These are phyloP conservation scores for Fonsecaea pedrosoi DNA, from an alignment of 2,329 filamentous ascomycete species.

Conservation along the genomic window DNA sequence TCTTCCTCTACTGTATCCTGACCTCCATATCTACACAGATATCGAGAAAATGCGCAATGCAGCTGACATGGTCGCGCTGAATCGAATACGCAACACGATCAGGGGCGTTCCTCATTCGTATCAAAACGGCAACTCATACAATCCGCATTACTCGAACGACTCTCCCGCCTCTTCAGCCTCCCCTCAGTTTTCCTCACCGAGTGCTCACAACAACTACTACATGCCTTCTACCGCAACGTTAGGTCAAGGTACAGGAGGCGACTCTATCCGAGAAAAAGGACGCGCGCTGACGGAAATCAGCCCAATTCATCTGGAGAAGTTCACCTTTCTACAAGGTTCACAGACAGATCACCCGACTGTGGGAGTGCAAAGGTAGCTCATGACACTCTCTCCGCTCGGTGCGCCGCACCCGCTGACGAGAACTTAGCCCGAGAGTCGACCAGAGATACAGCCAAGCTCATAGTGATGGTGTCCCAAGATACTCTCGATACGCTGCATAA, in stretches of 20 bases:
- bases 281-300: slow-evolving; percentile 42
- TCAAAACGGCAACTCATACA: slow-evolving; percentile 30
- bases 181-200: slow-evolving; percentile 36
- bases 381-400: slow-evolving; percentile 34
- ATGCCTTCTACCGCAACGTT: slow-evolving; percentile 25
- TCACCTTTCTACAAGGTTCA: slow-evolving; percentile 85
- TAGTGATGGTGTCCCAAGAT: slow-evolving; percentile 64
- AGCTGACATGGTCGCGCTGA: slow-evolving; percentile 30
- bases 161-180: slow-evolving; percentile 38
- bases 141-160: slow-evolving; percentile 37
- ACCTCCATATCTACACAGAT: slow-evolving; percentile 33
- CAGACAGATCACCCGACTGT: slow-evolving; percentile 67
- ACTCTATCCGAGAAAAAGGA: neutral
- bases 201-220: slow-evolving; percentile 27
- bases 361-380: slow-evolving; percentile 73
- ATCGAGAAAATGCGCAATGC: slow-evolving; percentile 36
- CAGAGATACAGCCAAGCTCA: slow-evolving; percentile 63
- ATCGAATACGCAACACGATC: slow-evolving; percentile 31
- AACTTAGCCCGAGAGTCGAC: slow-evolving; percentile 64
- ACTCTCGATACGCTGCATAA: slow-evolving; percentile 62
- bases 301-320: slow-evolving; percentile 66
- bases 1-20: slow-evolving; percentile 31
- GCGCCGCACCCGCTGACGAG: slow-evolving; percentile 18
- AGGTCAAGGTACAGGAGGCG: slow-evolving; percentile 27
- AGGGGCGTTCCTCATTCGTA: slow-evolving; percentile 30